Evolutionary conservation across 305 asterid genomes (phyloP), one percentile per base, ranked within the genome.

Genomic region (Coffea humblotiana): DNA sequence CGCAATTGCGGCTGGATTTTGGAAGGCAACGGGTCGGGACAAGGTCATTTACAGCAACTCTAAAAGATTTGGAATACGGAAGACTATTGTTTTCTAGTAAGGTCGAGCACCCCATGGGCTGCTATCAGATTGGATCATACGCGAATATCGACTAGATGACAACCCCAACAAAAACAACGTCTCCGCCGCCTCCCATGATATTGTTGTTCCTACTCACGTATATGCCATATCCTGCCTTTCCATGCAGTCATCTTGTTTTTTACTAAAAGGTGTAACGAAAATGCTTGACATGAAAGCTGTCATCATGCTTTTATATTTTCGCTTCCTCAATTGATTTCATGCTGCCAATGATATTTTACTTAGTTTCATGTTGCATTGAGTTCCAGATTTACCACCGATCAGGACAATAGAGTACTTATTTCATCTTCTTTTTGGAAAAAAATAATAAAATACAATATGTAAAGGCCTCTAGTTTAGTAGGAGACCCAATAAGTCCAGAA

Each of bases 11-110:
- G 99, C 97, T 40, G 99, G 99, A 8, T 95, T 95, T 70, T 95
- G 98, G 99, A 95, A 95, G 90, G 99, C 99, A 4, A 95, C 99
- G 1, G 98, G 99, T 4, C 90, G 99, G 3, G 99, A 95, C 75
- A 95, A 95, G 83, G 94, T 85, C 71, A 95, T 95, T 15, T 86
- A 91, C 40, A 93, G 95, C 91, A 92, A 84, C 78, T 78, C 84
- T 54, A 89, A 90, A 78, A 84, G 97, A n/a, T 93, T 93, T 6
- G 98, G 99, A 27, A 95, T 95, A 98, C 83, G 99, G 70, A 95
- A 95, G 83, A 95, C 99, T 9, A 86, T 95, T 11, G 99, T 95
- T 48, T 95, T 95, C 84, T 95, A 95, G 78, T 82, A 91, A 83
- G 99, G 99, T 16, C 82, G 99, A 79, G 99, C 99, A 37, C 99